phyloP scores from a whole-genome alignment of 2,329 filamentous ascomycete genomes.

The Calonectria naviculata region DNA sequence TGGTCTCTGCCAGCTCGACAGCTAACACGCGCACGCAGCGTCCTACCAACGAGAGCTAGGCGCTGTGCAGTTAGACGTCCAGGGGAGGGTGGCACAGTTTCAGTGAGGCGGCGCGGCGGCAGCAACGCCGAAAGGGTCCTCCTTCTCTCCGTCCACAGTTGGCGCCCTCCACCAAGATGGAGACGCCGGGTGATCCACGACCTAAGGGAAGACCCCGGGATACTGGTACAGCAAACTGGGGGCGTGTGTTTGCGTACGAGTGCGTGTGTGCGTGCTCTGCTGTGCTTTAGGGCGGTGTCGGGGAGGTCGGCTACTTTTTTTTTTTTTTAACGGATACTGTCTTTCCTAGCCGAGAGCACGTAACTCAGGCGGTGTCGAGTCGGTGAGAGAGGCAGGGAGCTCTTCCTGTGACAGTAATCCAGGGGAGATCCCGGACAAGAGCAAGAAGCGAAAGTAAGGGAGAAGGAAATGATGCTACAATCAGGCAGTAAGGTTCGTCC shows the following conservation, averaged over 20 bases:
- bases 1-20: not conserved
- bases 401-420: not conserved
- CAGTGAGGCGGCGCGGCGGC: constrained; percentile 1
- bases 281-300: constrained; percentile 7
- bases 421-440: constrained; percentile 12
- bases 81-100: not conserved
- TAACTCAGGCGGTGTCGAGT: constrained; percentile 4
- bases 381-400: constrained; percentile 1
- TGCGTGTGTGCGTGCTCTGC: not conserved
- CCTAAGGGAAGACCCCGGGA: constrained; percentile 1
- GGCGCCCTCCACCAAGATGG: not conserved
- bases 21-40: too few relatives aligned
- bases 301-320: not conserved
- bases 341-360: constrained; percentile 7
- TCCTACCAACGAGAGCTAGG: too few relatives aligned
- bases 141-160: not conserved
- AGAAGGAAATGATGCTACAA: constrained; percentile 17
- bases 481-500: not conserved
- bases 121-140: not conserved
- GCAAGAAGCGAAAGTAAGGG: not conserved
- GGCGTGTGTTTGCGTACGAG: not conserved
- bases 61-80: not conserved
- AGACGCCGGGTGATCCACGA: constrained; percentile 2
- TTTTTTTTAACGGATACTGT: not conserved
- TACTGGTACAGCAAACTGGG: not conserved